These are phyloP conservation scores for Lecanicillium sp. DNA, from an alignment of 2,329 filamentous ascomycete species.

Conservation along the genomic window DNA sequence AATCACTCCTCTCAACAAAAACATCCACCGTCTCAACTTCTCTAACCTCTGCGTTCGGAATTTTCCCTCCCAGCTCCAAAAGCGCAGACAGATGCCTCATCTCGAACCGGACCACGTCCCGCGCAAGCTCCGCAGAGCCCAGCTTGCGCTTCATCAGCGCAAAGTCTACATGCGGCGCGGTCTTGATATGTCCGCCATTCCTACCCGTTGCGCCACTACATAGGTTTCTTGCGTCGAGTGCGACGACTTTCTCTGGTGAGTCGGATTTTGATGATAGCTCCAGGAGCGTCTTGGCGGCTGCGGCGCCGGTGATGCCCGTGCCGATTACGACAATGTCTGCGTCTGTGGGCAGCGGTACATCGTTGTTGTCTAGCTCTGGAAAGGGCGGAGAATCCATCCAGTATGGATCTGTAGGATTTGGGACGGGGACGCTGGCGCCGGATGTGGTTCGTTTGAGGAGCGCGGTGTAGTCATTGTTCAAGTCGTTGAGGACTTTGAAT, in stretches of 20 bases:
- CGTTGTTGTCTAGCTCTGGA: slow-evolving; percentile 28
- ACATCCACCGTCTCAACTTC: slow-evolving; percentile 39
- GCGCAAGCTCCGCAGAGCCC: slow-evolving; percentile 26
- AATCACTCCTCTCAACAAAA: slow-evolving; percentile 28
- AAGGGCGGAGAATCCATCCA: slow-evolving; percentile 37
- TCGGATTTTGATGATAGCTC: slow-evolving; percentile 14
- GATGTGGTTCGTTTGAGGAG: slow-evolving; percentile 21
- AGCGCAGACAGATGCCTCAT: slow-evolving; percentile 31
- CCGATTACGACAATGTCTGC: slow-evolving; percentile 45
- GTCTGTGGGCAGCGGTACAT: slow-evolving; percentile 23
- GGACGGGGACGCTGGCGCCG: slow-evolving; percentile 31
- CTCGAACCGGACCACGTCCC: slow-evolving; percentile 33
- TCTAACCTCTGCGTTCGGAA: slow-evolving; percentile 30
- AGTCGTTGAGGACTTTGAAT: slow-evolving; percentile 16
- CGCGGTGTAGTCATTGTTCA: slow-evolving; percentile 18
- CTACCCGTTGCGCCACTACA: slow-evolving; percentile 45
- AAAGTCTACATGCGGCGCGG: slow-evolving; percentile 33
- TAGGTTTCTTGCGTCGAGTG: slow-evolving; percentile 41
- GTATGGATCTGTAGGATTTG: slow-evolving; percentile 34
- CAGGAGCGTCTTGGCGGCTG: slow-evolving; percentile 18
- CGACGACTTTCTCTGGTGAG: slow-evolving; percentile 24
- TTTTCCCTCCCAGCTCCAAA: slow-evolving; percentile 25
- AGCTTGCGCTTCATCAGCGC: slow-evolving; percentile 20
- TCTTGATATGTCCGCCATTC: slow-evolving; percentile 44
- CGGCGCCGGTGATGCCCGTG: slow-evolving; percentile 43